Percentiles rank a stretch among this genome's conserved stretches.
Conservation (phyloP, 345 rosid species). For the Hevea brasiliensis region DNA sequence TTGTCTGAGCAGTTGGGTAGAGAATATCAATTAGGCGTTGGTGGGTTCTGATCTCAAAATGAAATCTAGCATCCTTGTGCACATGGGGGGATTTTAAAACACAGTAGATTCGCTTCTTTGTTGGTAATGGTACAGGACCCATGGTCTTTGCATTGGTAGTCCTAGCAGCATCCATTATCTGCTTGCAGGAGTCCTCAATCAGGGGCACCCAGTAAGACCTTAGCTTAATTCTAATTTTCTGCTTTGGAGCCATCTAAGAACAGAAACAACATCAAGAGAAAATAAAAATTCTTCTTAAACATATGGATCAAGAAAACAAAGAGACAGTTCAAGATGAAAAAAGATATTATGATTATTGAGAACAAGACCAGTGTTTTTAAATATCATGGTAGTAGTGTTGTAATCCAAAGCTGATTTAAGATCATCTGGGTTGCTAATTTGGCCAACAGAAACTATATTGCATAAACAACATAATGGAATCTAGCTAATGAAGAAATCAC, state of each 20-base stretch:
- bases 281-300: constrained; percentile 9
- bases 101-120: constrained; percentile 87
- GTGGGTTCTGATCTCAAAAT: constrained; percentile 92
- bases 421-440: not conserved
- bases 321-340: not conserved
- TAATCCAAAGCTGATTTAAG: not conserved
- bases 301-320: not conserved
- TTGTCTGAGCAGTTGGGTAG: constrained; percentile 94
- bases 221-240: constrained; percentile 93
- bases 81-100: constrained; percentile 99
- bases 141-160: constrained; percentile 86
- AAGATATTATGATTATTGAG: not conserved
- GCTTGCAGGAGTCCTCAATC: constrained; percentile 96
- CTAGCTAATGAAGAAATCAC: not conserved
- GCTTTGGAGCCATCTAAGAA: constrained; percentile 84
- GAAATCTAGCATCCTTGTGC: constrained; percentile 97
- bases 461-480: not conserved
- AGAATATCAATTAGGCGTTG: constrained; percentile 89
- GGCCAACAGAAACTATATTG: not conserved
- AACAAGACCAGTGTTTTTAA: not conserved
- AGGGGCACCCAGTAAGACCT: constrained; percentile 90
- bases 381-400: not conserved
- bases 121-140: constrained; percentile 95
- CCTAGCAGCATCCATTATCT: constrained; percentile 87
- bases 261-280: constrained; percentile 13